phyloP scores from a whole-genome alignment of 176 grass and related monocot species.

The Juncus effusus region DNA sequence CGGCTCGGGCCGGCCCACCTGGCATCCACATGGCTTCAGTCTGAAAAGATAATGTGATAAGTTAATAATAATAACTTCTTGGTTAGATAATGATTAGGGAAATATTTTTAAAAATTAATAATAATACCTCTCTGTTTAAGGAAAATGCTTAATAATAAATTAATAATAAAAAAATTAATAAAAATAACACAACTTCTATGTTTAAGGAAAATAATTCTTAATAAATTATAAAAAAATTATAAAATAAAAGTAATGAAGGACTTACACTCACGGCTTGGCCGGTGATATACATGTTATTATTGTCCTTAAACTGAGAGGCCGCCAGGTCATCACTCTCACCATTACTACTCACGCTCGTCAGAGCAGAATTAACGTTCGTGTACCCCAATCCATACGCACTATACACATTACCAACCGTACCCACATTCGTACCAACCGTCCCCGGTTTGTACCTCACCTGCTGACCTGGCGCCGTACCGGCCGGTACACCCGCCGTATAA shows the following conservation, averaged over 20 bases:
- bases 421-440: constrained; percentile 53
- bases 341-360: no score
- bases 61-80: constrained; percentile 10
- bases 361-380: constrained; percentile 36
- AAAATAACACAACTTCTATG: not conserved
- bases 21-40: constrained; percentile 73
- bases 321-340: constrained; percentile 55
- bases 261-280: constrained; percentile 49
- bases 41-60: constrained; percentile 32
- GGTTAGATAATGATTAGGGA: not conserved
- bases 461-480: constrained; percentile 38
- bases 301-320: constrained; percentile 72
- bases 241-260: not conserved
- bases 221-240: not conserved
- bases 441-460: constrained; percentile 63
- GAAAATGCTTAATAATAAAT: not conserved
- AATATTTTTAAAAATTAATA: constrained; percentile 12
- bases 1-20: constrained; percentile 37
- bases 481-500: constrained; percentile 41
- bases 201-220: not conserved
- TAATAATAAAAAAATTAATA: not conserved
- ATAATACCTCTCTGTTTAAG: not conserved
- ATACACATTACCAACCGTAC: constrained; percentile 45
- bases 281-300: constrained; percentile 72
- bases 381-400: constrained; percentile 52